A percentile compares a stretch with the other conserved stretches of the same genome.
Conservation (phyloP, 768 basidiomycete species). For the Suillus alpinus region DNA sequence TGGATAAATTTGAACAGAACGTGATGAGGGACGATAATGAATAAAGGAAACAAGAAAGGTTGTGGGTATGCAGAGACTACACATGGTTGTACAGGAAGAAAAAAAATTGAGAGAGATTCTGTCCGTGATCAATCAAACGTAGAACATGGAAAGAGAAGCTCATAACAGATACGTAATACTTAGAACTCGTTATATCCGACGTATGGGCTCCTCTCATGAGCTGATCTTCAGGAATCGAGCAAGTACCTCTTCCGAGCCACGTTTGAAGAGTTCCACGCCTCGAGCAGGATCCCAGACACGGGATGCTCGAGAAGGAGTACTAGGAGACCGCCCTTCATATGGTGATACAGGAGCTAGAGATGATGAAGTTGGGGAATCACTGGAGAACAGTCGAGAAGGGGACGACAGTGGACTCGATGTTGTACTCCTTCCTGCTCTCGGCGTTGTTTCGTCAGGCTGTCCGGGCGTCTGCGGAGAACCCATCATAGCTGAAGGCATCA, state of each 20-base stretch:
- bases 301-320: conserved; percentile 42
- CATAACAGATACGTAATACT: conserved; percentile 1
- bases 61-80: not conserved
- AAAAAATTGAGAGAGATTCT: not conserved
- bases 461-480: conserved; percentile 15
- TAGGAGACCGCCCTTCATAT: conserved; percentile 34
- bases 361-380: conserved; percentile 49
- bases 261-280: conserved; percentile 82
- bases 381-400: conserved; percentile 21
- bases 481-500: conserved; percentile 9
- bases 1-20: no score
- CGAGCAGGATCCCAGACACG: conserved; percentile 87
- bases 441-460: conserved; percentile 11
- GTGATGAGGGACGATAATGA: not conserved
- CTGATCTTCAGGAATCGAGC: conserved; percentile 80
- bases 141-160: not conserved
- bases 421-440: conserved; percentile 9
- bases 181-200: not conserved
- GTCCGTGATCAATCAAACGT: not conserved
- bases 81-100: not conserved
- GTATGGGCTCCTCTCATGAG: conserved; percentile 58
- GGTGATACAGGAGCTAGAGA: conserved; percentile 54
- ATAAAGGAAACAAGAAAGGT: not conserved
- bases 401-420: conserved; percentile 7
- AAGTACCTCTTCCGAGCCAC: conserved; percentile 83